These are phyloP conservation scores for Amphibolis antarctica DNA, from an alignment of 106 monocot genomes.

Conservation along the genomic window DNA sequence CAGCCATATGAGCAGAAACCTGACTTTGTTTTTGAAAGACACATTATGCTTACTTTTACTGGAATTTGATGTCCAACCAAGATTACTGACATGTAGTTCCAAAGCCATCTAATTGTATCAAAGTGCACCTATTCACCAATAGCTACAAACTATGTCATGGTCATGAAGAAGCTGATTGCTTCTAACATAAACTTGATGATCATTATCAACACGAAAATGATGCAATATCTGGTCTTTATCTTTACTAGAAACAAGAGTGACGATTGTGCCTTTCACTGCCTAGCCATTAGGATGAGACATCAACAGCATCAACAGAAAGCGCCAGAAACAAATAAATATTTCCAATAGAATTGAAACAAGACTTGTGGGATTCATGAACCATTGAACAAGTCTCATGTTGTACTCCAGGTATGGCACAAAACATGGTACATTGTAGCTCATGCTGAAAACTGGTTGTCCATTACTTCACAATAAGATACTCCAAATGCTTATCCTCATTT, in stretches of 20 bases:
- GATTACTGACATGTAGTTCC: not conserved
- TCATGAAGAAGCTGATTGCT: not conserved
- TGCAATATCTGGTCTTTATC: not conserved
- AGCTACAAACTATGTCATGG: slow-evolving; percentile 1
- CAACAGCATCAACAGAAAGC: too few relatives aligned
- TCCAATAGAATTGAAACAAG: too few relatives aligned
- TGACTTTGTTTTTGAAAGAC: not conserved
- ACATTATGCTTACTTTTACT: slow-evolving; percentile 2
- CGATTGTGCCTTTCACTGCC: not conserved
- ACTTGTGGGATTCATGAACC: too few relatives aligned
- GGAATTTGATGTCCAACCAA: not conserved
- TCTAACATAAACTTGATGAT: not conserved
- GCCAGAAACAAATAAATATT: too few relatives aligned
- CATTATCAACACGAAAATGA: not conserved
- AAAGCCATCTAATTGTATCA: not conserved
- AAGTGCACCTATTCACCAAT: not conserved
- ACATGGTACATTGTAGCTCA: not conserved
- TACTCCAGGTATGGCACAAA: too few relatives aligned
- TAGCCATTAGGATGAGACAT: too few relatives aligned
- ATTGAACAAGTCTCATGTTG: too few relatives aligned
- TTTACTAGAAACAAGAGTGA: too few relatives aligned
- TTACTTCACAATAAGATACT: too few relatives aligned
- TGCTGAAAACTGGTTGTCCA: not conserved
- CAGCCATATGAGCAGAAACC: slow-evolving; percentile 3
- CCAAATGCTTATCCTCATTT: too few relatives aligned